phyloP scores from a whole-genome alignment of 2,329 filamentous ascomycete species.

The Cladophialophora carrionii region DNA sequence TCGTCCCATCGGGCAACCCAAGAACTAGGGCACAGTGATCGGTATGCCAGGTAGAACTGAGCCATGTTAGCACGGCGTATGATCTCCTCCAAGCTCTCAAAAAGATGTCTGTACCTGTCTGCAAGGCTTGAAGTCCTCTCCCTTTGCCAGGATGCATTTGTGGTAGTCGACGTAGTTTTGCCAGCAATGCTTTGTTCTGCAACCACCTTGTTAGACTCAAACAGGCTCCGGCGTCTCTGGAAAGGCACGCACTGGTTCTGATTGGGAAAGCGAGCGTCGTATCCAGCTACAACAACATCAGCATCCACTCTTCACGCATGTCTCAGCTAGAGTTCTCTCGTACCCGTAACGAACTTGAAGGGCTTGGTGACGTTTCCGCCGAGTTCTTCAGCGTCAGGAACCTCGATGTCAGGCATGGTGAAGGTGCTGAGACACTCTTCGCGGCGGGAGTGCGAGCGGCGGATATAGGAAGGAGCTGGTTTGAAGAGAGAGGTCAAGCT shows the following conservation, averaged over 20 bases:
- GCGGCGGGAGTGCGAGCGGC: slow-evolving; percentile 36
- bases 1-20: slow-evolving; percentile 97
- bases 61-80: slow-evolving; percentile 20
- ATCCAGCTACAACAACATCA: slow-evolving; percentile 59
- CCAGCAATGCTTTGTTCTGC: slow-evolving; percentile 96
- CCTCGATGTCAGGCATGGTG: slow-evolving; percentile 80
- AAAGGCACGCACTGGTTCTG: slow-evolving; percentile 65
- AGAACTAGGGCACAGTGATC: slow-evolving; percentile 92
- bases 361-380: slow-evolving; percentile 89
- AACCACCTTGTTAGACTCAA: slow-evolving; percentile 23
- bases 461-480: slow-evolving; percentile 45
- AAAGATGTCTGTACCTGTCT: slow-evolving; percentile 69
- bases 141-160: slow-evolving; percentile 98
- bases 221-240: slow-evolving; percentile 9
- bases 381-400: slow-evolving; percentile 68
- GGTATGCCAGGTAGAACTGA: slow-evolving; percentile 95
- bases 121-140: slow-evolving; percentile 97
- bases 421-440: slow-evolving; percentile 47
- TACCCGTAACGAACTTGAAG: slow-evolving; percentile 73
- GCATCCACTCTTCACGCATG: slow-evolving; percentile 32
- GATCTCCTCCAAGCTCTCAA: not conserved
- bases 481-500: slow-evolving; percentile 33
- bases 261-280: slow-evolving; percentile 99
- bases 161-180: slow-evolving; percentile 99
- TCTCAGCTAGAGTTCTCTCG: slow-evolving; percentile 15